Base-by-base conservation (phyloP, 2,329 filamentous ascomycete species). In the Pseudopyricularia javanii region DNA sequence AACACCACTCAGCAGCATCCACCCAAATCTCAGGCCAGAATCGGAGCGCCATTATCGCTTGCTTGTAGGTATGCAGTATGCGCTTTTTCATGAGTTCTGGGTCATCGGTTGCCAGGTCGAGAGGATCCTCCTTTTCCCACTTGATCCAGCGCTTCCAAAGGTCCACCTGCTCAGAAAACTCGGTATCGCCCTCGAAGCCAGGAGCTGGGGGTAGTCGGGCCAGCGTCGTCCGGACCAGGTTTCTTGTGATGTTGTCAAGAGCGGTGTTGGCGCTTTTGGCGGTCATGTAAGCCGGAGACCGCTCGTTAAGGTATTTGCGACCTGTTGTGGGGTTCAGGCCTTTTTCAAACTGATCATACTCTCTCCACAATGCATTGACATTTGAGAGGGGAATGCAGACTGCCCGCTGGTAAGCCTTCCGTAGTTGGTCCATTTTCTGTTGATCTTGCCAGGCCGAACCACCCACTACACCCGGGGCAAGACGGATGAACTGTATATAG, bases 11-110 rank as follows among this genome's bases (percentile, higher is more conserved):
- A 1, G 91, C 88, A 9, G 90, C 91, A 55, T 96, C 90, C 50
- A 90, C 91, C 93, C 93, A 98, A 60, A 96, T 83, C 64, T 95
- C 88, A 4, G 93, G 91, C 80, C 91, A 93, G 68, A 97, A 98
- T 50, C 91, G 83, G 53, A 98, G 72, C 4, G 90, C 85, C 86
- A 96, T 95, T 48, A 95, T 72, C 4, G 91, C 89, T 66, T 96
- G 91, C 66, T 90, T 93, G 74, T 95, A 97, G 57, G 88, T 85
- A 66, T 94, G 95, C 7, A 96, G 68, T 43, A 97, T 80, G 40
- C 93, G 84, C 58, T 86, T 79, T 59, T 85, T 86, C 68, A 85
- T 93, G 7, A 80, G 76, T 51, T 82, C 78, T 3, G 79, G 74
- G 59, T 97, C 91, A 52, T 97, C 91, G 2, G 84, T 76, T 63